A percentile compares a stretch with the other conserved stretches of the same genome.
Conservation (phyloP, 177 flowering plant species). For the Vitis hybrid region DNA sequence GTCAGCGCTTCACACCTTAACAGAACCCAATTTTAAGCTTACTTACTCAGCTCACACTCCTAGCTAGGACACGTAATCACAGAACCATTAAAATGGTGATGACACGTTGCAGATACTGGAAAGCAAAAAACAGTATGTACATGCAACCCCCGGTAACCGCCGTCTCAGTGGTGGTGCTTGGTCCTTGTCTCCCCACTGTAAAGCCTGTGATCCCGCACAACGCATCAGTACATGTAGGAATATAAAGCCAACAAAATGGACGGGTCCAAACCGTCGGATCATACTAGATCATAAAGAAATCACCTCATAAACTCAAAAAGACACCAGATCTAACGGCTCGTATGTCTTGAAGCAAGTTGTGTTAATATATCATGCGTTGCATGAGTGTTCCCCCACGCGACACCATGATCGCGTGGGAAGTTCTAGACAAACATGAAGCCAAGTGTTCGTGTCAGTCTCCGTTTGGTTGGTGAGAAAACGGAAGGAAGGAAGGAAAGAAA, state of each 20-base stretch:
- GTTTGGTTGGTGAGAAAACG: conserved; percentile 14
- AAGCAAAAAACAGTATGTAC: conserved; percentile 25
- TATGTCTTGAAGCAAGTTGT: no score
- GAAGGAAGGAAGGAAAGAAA: not conserved
- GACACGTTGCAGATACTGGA: not conserved
- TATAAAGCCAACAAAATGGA: not conserved
- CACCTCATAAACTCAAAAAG: no score
- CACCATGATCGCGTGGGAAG: no score
- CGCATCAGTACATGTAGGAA: not conserved
- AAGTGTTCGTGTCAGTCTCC: conserved; percentile 15
- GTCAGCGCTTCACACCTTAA: conserved; percentile 1
- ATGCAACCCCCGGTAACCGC: conserved; percentile 10
- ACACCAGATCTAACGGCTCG: no score
- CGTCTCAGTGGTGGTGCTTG: conserved; percentile 52
- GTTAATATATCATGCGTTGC: no score
- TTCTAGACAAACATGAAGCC: conserved; percentile 1
- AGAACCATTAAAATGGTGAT: not conserved
- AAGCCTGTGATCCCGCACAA: conserved; percentile 52
- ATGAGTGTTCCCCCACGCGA: no score
- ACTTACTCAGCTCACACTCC: no score
- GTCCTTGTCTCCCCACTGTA: conserved; percentile 87
- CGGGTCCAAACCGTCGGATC: not conserved
- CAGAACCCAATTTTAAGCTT: not conserved
- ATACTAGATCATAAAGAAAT: no score
- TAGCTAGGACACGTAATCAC: conserved; percentile 3